Conservation (phyloP, 331 rosid species). For the Acacia pycnantha region DNA sequence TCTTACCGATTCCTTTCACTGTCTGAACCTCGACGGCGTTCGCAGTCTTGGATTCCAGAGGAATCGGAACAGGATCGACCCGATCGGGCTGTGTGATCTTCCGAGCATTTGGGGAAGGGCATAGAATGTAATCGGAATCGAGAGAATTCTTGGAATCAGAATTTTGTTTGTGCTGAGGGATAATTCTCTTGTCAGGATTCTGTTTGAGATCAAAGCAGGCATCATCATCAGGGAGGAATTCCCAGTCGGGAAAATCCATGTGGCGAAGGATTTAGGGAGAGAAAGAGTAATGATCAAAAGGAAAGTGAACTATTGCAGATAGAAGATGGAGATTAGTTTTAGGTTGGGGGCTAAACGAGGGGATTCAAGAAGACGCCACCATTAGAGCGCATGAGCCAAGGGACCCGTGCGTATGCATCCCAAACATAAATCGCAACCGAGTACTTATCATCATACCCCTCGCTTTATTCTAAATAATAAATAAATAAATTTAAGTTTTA, state of each 20-base stretch:
- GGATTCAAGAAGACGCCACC: slow-evolving; percentile 11
- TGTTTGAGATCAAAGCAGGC: slow-evolving; percentile 50
- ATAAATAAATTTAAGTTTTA: background rate
- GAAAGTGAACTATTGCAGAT: slow-evolving; percentile 31
- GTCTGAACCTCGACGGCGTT: slow-evolving; percentile 13
- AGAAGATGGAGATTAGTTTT: slow-evolving; percentile 45
- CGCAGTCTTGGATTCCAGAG: slow-evolving; percentile 36
- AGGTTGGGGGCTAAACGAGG: slow-evolving; percentile 47
- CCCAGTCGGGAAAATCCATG: slow-evolving; percentile 89
- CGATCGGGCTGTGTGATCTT: slow-evolving; percentile 31
- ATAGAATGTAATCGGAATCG: slow-evolving; percentile 52
- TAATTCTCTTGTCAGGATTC: slow-evolving; percentile 38
- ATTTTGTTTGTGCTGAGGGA: slow-evolving; percentile 26
- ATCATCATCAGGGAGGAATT: slow-evolving; percentile 60
- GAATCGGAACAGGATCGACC: slow-evolving; percentile 52
- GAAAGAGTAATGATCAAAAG: slow-evolving; percentile 22
- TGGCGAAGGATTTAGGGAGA: slow-evolving; percentile 15
- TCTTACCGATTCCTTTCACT: slow-evolving; percentile 27
- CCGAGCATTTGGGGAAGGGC: slow-evolving; percentile 48
- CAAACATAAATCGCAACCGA: background rate
- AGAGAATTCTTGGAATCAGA: slow-evolving; percentile 38
- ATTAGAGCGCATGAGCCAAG: background rate
- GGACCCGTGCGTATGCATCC: background rate
- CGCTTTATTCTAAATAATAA: background rate
- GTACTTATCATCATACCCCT: background rate